These are phyloP conservation scores for Fusarium sp. DNA, from an alignment of 2,329 filamentous ascomycete genomes.

Conservation along the genomic window DNA sequence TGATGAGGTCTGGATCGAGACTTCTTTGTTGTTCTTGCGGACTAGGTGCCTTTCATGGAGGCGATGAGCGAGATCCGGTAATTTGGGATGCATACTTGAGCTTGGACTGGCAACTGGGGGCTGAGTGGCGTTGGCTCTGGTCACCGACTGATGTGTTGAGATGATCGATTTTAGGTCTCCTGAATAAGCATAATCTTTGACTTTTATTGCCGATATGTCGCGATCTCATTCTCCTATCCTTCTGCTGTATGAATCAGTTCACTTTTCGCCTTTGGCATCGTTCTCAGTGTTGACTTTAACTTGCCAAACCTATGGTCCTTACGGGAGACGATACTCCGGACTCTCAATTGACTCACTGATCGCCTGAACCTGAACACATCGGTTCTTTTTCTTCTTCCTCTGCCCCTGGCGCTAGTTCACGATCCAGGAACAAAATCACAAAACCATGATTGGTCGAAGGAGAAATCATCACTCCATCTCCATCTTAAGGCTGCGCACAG, in stretches of 20 bases:
- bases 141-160: rapidly evolving
- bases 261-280: too few relatives aligned
- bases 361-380: background rate
- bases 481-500: rapidly evolving
- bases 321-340: rapidly evolving
- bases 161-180: rapidly evolving
- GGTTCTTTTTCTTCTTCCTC: rapidly evolving
- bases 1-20: background rate
- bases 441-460: background rate
- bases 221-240: rapidly evolving
- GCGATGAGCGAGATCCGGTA: background rate
- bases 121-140: rapidly evolving
- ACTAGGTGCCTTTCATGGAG: rapidly evolving
- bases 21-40: background rate
- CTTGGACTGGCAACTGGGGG: background rate
- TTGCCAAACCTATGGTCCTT: too few relatives aligned
- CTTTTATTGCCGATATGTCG: rapidly evolving
- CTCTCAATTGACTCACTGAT: too few relatives aligned
- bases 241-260: background rate
- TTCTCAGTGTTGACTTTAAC: too few relatives aligned
- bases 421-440: too few relatives aligned
- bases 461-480: background rate
- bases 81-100: background rate
- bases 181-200: rapidly evolving
- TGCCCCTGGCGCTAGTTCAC: background rate